Evolutionary conservation across 2,329 filamentous ascomycete species (phyloP).

Genomic region (Conoideocrella luteorostrata): DNA sequence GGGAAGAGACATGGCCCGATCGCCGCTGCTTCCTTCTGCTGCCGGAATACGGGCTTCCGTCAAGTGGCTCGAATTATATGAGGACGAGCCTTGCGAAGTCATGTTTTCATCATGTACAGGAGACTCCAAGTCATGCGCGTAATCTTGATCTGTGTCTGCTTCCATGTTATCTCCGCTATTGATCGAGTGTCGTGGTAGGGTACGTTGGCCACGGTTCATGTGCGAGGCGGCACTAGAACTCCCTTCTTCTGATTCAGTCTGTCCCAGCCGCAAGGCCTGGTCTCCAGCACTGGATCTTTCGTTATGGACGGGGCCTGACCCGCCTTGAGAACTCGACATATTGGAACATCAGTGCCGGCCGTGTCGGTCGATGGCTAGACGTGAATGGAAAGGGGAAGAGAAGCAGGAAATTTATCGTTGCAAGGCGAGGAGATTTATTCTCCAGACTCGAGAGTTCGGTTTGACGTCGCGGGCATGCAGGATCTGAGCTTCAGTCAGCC

Average conservation of each 20-base stretch:
- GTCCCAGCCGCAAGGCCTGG: no score
- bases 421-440: background rate
- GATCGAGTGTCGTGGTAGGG: background rate
- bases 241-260: slow-evolving; percentile 1
- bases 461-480: slow-evolving; percentile 2
- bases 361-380: background rate
- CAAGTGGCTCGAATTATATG: background rate
- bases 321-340: slow-evolving; percentile 27
- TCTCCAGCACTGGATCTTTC: slow-evolving; percentile 8
- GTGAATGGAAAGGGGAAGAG: background rate
- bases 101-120: background rate
- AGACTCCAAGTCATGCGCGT: no score
- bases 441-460: background rate
- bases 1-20: background rate
- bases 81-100: background rate
- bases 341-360: slow-evolving; percentile 16
- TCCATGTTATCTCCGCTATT: background rate
- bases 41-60: no score
- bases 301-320: slow-evolving; percentile 15
- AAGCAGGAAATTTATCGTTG: background rate
- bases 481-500: slow-evolving; percentile 6
- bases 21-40: no score
- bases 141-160: no score
- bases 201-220: background rate
- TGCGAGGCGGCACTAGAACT: slow-evolving; percentile 9